phyloP scores from a whole-genome alignment of 2,329 filamentous ascomycete species.

The Aspergillus pseudoglaucus region DNA sequence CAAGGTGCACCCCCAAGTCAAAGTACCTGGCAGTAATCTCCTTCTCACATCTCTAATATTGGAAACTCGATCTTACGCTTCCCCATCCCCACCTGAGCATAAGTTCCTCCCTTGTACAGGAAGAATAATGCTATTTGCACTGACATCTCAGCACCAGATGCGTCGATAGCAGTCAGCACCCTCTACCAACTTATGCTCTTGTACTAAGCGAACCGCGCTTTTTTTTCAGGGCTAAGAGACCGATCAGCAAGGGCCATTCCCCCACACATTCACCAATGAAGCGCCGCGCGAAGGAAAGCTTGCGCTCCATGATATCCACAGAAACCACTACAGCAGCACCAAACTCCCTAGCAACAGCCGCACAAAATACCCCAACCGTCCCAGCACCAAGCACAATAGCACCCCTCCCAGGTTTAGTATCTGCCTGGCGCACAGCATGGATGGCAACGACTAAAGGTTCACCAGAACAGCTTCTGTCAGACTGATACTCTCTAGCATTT shows the following conservation, averaged over 20 bases:
- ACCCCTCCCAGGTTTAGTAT: constrained; percentile 30
- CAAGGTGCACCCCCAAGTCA: constrained; percentile 32
- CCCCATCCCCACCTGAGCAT: constrained; percentile 27
- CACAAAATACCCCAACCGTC: constrained; percentile 56
- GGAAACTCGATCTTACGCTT: constrained; percentile 30
- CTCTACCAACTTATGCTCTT: constrained; percentile 31
- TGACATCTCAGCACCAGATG: constrained; percentile 37
- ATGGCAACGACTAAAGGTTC: constrained; percentile 42
- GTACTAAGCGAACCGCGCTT: constrained; percentile 24
- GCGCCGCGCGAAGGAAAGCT: constrained; percentile 47
- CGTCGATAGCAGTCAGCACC: constrained; percentile 35
- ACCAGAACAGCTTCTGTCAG: constrained; percentile 40
- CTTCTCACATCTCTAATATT: constrained; percentile 25
- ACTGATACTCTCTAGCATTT: constrained; percentile 29
- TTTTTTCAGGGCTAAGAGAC: constrained; percentile 8
- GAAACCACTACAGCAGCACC: constrained; percentile 55
- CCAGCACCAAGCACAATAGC: constrained; percentile 55
- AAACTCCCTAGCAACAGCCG: constrained; percentile 56
- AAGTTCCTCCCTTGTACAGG: constrained; percentile 18
- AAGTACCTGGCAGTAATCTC: constrained; percentile 25
- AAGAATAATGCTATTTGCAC: constrained; percentile 39
- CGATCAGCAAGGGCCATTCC: neutral
- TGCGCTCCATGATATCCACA: constrained; percentile 53
- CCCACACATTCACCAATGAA: constrained; percentile 17
- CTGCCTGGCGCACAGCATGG: constrained; percentile 33